A percentile compares a stretch with the other conserved stretches of the same genome.
Conservation (phyloP, 192 early-diverging fungal genomes). For the Umbelopsis isabellina region DNA sequence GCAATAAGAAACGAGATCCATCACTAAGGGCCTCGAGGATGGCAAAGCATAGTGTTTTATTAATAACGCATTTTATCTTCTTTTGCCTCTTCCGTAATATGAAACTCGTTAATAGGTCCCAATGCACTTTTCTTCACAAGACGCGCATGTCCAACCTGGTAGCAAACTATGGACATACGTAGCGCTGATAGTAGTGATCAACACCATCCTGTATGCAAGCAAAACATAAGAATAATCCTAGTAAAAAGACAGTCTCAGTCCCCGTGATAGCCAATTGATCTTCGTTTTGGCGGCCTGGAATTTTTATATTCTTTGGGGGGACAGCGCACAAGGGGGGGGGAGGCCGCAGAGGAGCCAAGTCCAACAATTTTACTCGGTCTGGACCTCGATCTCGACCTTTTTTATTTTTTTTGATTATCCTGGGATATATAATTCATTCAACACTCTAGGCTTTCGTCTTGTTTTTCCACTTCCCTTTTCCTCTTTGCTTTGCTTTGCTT, state of each 20-base stretch:
- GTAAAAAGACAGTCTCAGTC: not conserved
- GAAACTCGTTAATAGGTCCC: not conserved
- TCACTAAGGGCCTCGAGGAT: too few relatives aligned
- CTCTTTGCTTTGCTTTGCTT: not conserved
- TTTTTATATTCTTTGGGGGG: too few relatives aligned
- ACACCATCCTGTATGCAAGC: not conserved
- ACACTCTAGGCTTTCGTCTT: too few relatives aligned
- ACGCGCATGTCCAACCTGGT: slow-evolving; percentile 1
- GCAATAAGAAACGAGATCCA: too few relatives aligned
- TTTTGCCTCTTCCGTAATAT: too few relatives aligned
- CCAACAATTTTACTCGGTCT: too few relatives aligned
- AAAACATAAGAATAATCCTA: not conserved
- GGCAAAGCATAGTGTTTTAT: too few relatives aligned
- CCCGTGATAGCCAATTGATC: not conserved
- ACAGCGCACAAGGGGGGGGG: too few relatives aligned
- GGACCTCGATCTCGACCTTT: not conserved
- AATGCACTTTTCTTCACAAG: not conserved
- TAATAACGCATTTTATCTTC: too few relatives aligned
- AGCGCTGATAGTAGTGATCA: slow-evolving; percentile 2
- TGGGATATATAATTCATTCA: too few relatives aligned
- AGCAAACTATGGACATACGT: slow-evolving; percentile 13
- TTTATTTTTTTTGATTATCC: not conserved
- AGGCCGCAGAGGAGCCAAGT: too few relatives aligned
- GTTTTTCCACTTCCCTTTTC: not conserved
- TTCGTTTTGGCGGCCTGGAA: too few relatives aligned